Evolutionary conservation across 2,329 filamentous ascomycete genomes (phyloP).

Genomic region (Fusarium zealandicum): DNA sequence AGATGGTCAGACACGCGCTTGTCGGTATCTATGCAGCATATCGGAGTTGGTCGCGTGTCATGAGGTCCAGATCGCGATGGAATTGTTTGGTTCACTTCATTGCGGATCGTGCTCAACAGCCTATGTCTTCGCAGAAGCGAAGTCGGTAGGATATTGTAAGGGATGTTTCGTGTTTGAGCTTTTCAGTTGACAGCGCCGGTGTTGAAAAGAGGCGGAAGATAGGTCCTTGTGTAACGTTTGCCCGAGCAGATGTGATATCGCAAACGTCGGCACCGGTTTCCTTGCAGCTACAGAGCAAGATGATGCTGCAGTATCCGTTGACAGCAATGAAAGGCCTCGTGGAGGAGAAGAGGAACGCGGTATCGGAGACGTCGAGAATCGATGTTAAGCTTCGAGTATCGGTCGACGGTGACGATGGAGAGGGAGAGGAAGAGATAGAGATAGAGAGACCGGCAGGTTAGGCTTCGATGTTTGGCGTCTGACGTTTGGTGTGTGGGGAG

Average conservation of each 20-base stretch:
- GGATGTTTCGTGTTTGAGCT: constrained; percentile 11
- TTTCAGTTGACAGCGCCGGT: constrained; percentile 7
- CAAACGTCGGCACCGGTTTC: constrained; percentile 12
- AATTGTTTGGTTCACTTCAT: constrained; percentile 30
- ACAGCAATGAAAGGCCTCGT: neutral
- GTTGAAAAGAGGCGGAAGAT: neutral
- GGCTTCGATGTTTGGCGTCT: neutral
- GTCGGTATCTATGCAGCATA: constrained; percentile 13
- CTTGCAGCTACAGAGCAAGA: neutral
- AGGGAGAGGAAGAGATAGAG: neutral
- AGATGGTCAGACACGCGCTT: neutral
- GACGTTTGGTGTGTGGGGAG: neutral
- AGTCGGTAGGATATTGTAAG: constrained; percentile 14
- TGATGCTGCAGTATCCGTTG: neutral
- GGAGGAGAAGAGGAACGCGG: neutral
- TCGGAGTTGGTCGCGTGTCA: constrained; percentile 17
- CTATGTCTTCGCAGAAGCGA: constrained; percentile 23
- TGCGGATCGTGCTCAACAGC: constrained; percentile 13
- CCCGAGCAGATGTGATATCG: constrained; percentile 8
- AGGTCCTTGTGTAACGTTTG: constrained; percentile 1
- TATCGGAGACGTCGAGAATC: neutral
- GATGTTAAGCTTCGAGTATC: neutral
- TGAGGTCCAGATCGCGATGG: constrained; percentile 20
- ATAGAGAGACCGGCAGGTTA: constrained; percentile 2
- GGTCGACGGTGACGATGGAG: neutral